Evolutionary conservation across 768 basidiomycete genomes (phyloP), one percentile per base, ranked within the genome.

Genomic region (Lentinula lateritia): DNA sequence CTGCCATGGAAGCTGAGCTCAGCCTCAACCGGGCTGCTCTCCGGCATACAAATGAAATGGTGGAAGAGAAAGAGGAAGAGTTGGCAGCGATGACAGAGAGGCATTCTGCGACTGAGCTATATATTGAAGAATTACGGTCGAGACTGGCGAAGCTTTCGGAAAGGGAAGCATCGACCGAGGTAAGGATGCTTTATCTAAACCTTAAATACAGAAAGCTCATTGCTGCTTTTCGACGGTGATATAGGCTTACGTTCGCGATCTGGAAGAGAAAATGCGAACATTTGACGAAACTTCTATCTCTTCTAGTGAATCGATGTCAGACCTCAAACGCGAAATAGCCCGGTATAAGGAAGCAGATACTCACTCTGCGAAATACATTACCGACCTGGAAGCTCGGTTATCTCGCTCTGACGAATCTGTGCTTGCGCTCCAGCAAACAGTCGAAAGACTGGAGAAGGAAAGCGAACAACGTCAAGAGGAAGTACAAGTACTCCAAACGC

Each of bases 1-100:
- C 87, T 45, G 89, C 93, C 2, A 90, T 99, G 82, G 97, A 99
- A 73, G 92, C 91, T 0, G 94, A 96, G 73, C 80, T 97, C 58
- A 91, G 83, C 65, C 78, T 95, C 60, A 94, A 94, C 66, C 82
- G 90, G 54, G 93, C 92, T 1, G 93, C 95, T 18, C 76, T 97
- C 70, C 77, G 90, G 55, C 89, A 94, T 68, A 93, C 96, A 57
- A 96, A 97, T 71, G 93, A 95, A 67, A 80, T 97, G 74, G 88
- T 93, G 50, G 89, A 92, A 64, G 95, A 97, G 75, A 95, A 93
- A 72, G 93, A 95, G 70, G 87, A 88, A 2, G 89, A 95, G 66
- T 69, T 95, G 42, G 74, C 79, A 23, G 79, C 77, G 23, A 77
- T 95, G 57, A 76, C 80, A 20, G 86, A 89, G 63, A 79, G 90